Evolutionary conservation across 2,329 filamentous ascomycete genomes (phyloP).

Genomic region (Coniochaeta pulveracea): DNA sequence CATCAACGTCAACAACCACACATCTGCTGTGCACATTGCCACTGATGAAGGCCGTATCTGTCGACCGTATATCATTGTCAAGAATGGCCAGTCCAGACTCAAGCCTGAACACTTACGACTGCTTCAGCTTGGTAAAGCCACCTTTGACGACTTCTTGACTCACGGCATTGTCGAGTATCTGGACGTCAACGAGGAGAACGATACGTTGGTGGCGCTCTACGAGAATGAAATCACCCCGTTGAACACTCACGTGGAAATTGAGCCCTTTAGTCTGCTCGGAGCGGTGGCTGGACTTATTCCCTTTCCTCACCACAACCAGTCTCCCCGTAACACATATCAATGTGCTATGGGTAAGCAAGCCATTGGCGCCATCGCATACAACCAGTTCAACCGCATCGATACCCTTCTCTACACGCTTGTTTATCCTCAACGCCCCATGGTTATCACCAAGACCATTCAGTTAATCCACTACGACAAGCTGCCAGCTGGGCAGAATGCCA

Average conservation of each 20-base stretch:
- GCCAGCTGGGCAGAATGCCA: slow-evolving; percentile 92
- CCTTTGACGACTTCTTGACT: slow-evolving; percentile 89
- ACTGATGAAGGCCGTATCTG: slow-evolving; percentile 97
- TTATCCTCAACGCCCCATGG: slow-evolving; percentile 95
- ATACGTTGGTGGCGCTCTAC: slow-evolving; percentile 83
- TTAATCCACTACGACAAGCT: slow-evolving; percentile 95
- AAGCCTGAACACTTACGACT: slow-evolving; percentile 68
- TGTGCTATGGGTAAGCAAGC: slow-evolving; percentile 99
- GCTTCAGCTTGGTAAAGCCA: slow-evolving; percentile 70
- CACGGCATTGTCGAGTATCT: slow-evolving; percentile 90
- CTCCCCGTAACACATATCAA: slow-evolving; percentile 95
- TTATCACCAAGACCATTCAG: slow-evolving; percentile 94
- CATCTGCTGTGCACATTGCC: slow-evolving; percentile 84
- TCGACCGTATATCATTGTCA: slow-evolving; percentile 88
- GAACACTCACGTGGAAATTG: slow-evolving; percentile 93
- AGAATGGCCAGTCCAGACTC: slow-evolving; percentile 74
- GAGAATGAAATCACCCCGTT: slow-evolving; percentile 72
- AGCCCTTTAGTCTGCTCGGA: slow-evolving; percentile 92
- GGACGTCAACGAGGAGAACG: slow-evolving; percentile 97
- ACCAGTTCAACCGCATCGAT: slow-evolving; percentile 95
- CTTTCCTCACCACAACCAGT: slow-evolving; percentile 98
- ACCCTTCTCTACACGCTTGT: slow-evolving; percentile 94
- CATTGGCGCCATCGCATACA: slow-evolving; percentile 95
- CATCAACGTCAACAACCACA: slow-evolving; percentile 90
- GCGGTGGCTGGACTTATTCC: slow-evolving; percentile 94